Percentiles rank a stretch among this genome's conserved stretches.
phyloP scores from a whole-genome alignment of 2,329 filamentous ascomycete species.

The Colletotrichum destructivum region DNA sequence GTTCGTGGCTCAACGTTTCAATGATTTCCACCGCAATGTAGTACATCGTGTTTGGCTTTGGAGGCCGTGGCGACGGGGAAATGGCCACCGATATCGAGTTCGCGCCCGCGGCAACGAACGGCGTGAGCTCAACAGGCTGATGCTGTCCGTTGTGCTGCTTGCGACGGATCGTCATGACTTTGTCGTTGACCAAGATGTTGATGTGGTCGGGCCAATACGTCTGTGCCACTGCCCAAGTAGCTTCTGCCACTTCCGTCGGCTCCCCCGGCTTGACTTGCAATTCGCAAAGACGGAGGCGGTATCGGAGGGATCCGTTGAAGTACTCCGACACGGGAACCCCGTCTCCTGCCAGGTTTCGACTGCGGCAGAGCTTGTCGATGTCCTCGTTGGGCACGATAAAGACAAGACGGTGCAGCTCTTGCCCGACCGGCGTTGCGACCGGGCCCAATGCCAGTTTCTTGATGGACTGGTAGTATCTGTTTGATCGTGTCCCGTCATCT shows the following conservation, averaged over 20 bases:
- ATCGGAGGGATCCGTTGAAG: slow-evolving; percentile 69
- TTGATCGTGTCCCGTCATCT: background rate
- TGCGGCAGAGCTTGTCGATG: slow-evolving; percentile 53
- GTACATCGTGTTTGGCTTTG: slow-evolving; percentile 58
- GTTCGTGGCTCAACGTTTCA: slow-evolving; percentile 65
- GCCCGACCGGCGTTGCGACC: slow-evolving; percentile 52
- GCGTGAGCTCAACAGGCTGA: slow-evolving; percentile 81
- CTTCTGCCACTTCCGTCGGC: slow-evolving; percentile 54
- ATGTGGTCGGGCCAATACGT: slow-evolving; percentile 80
- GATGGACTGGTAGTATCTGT: slow-evolving; percentile 72
- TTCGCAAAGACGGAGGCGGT: slow-evolving; percentile 78
- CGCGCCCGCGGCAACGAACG: slow-evolving; percentile 67
- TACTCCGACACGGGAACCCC: slow-evolving; percentile 57
- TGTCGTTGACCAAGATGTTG: slow-evolving; percentile 78
- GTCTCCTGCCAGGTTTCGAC: slow-evolving; percentile 48
- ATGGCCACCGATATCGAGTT: slow-evolving; percentile 75
- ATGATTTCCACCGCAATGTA: slow-evolving; percentile 81
- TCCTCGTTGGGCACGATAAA: slow-evolving; percentile 62
- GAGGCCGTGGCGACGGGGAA: slow-evolving; percentile 44
- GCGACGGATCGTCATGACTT: slow-evolving; percentile 71
- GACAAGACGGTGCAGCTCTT: slow-evolving; percentile 57
- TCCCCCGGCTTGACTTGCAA: slow-evolving; percentile 35
- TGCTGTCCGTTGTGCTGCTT: slow-evolving; percentile 83
- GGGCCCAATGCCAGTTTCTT: slow-evolving; percentile 67
- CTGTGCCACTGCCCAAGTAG: slow-evolving; percentile 74